phyloP scores from a whole-genome alignment of 495 filamentous ascomycete species.

The Penicillium dipodomyicola region DNA sequence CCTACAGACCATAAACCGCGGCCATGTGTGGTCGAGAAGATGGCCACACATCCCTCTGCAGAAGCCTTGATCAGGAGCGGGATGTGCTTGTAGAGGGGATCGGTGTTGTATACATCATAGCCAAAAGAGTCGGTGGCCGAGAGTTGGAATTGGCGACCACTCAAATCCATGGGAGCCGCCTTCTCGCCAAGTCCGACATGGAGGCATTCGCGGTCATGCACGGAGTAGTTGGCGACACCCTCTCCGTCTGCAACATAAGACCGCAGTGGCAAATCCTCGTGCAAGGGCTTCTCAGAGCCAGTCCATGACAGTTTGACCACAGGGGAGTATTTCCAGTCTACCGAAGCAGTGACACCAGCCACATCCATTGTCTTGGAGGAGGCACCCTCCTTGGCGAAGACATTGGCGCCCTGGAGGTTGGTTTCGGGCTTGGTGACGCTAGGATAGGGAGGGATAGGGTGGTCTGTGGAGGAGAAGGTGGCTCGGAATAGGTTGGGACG shows the following conservation, averaged over 20 bases:
- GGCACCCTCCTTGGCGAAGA: constrained; percentile 26
- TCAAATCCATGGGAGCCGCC: constrained; percentile 68
- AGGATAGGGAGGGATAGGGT: constrained; percentile 59
- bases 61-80: constrained; percentile 65
- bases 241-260: constrained; percentile 59
- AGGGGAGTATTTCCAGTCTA: constrained; percentile 56
- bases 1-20: constrained; percentile 63
- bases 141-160: constrained; percentile 60
- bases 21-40: constrained; percentile 64
- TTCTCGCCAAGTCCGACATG: constrained; percentile 71
- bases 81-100: constrained; percentile 72
- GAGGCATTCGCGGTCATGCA: constrained; percentile 54
- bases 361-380: constrained; percentile 44
- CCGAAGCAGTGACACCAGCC: constrained; percentile 45
- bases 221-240: constrained; percentile 60
- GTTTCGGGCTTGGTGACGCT: constrained; percentile 50
- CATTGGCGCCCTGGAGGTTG: constrained; percentile 27
- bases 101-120: constrained; percentile 66
- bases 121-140: constrained; percentile 67
- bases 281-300: constrained; percentile 48
- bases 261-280: constrained; percentile 58
- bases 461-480: constrained; percentile 57
- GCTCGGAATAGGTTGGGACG: constrained; percentile 62
- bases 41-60: constrained; percentile 57
- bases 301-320: constrained; percentile 55